Conservation (phyloP, 1,284 basidiomycete genomes). For the Cystobasidium pallidum region DNA sequence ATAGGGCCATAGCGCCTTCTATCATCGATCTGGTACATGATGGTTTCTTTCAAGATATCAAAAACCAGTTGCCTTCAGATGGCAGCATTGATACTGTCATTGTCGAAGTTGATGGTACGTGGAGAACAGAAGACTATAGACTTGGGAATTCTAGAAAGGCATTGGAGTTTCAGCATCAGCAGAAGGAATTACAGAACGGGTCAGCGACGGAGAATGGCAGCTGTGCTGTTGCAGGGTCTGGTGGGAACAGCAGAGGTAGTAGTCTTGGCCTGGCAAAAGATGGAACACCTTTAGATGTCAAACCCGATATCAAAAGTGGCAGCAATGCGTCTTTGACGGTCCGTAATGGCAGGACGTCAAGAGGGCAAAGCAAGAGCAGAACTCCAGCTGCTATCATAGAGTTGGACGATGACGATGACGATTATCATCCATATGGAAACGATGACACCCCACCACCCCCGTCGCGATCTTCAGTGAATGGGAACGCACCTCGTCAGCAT, state of each 20-base stretch:
- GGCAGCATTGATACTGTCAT: constrained; percentile 80
- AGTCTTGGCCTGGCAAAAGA: constrained; percentile 14
- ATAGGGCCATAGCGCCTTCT: constrained; percentile 66
- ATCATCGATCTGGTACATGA: constrained; percentile 86
- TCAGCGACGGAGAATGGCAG: background rate
- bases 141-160: constrained; percentile 65
- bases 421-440: constrained; percentile 19
- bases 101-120: constrained; percentile 90
- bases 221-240: background rate
- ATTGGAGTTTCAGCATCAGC: constrained; percentile 6
- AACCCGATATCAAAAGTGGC: constrained; percentile 18
- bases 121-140: constrained; percentile 88
- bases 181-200: constrained; percentile 15
- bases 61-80: constrained; percentile 72
- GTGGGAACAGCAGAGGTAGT: background rate
- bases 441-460: constrained; percentile 21
- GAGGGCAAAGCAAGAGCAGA: constrained; percentile 32
- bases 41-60: constrained; percentile 81
- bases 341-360: background rate
- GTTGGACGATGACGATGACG: constrained; percentile 41
- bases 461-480: background rate
- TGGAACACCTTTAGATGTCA: constrained; percentile 33
- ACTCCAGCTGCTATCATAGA: constrained; percentile 38
- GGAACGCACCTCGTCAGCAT: background rate
- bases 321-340: background rate